Base-by-base conservation (phyloP, 441 rosid genomes). In the Brassica hybrid region DNA sequence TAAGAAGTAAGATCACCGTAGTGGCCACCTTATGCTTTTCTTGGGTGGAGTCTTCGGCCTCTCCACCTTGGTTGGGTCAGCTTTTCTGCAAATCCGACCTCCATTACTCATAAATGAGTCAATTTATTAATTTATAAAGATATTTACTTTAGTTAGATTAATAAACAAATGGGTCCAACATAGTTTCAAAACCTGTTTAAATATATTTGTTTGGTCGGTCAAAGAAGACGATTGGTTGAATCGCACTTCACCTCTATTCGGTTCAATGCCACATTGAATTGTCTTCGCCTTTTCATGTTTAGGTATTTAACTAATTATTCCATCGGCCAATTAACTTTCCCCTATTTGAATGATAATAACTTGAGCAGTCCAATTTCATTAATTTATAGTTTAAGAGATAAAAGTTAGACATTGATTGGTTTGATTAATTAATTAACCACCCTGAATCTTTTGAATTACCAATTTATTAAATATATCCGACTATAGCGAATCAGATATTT, bases 41-140 rank as follows among this genome's bases (percentile, higher is more conserved):
- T 70, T 75, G 25, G 79, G 82, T 79, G 82, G 82, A 79, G 59
- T 75, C 64, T 79, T 64, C 65, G 69, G 59, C 58, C 69, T 75
- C 67, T 58, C 82, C 79, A 75, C 82, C 50, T 70, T 58, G 72
- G 41, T 50, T 75, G 79, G 79, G 79, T 70, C 65, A 58, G 72
- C 79, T 79, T 79, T 75, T 9, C 65, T 59, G 71, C 68, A 70
- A 79, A 69, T 58, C 72, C 3, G 18, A 75, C 71, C 14, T 79
- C 72, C 68, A 69, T 70, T 48, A 70, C 72, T 32, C 21, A 58
- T 65, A 18, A 57, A 64, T 57, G 58, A 69, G 67, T 69, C 16
- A 34, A 21, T 63, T 41, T 69, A 34, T 65, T 65, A 57, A n/a
- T n/a, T 18, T 23, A 30, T 5, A 36, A 52, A 67, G 48, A 19